Evolutionary conservation across 208 protist species (phyloP).

Genomic region (Leishmania tropica): DNA sequence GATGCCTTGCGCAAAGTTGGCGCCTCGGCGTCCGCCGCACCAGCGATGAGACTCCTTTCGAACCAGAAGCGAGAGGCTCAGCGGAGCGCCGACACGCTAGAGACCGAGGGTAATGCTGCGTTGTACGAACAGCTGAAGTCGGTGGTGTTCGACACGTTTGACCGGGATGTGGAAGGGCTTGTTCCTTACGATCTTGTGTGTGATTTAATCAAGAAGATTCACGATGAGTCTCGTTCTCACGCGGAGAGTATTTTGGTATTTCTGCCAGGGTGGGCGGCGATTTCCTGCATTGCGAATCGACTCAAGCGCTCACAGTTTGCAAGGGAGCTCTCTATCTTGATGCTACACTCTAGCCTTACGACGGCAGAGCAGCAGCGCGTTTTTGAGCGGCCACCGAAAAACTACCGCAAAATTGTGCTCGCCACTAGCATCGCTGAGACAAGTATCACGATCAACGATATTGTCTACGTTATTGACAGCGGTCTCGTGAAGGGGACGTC

Average conservation of each 20-base stretch:
- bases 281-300: slow-evolving; percentile 60
- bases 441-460: slow-evolving; percentile 96
- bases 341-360: slow-evolving; percentile 92
- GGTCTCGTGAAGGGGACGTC: slow-evolving; percentile 93
- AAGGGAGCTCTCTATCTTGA: slow-evolving; percentile 73
- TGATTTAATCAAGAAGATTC: slow-evolving; percentile 69
- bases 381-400: slow-evolving; percentile 81
- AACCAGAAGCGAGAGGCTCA: slow-evolving; percentile 10
- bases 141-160: slow-evolving; percentile 52
- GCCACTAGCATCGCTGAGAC: slow-evolving; percentile 98
- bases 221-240: slow-evolving; percentile 39
- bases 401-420: slow-evolving; percentile 93
- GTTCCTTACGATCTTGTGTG: slow-evolving; percentile 76
- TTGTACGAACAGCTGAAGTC: slow-evolving; percentile 68
- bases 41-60: slow-evolving; percentile 37
- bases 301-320: slow-evolving; percentile 47
- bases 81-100: background rate
- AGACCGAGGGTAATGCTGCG: slow-evolving; percentile 7
- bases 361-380: slow-evolving; percentile 89
- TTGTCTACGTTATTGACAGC: slow-evolving; percentile 96
- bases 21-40: slow-evolving; percentile 30
- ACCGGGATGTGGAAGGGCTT: slow-evolving; percentile 59
- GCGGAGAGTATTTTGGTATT: slow-evolving; percentile 89
- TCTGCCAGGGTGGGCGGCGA: slow-evolving; percentile 90
- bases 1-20: slow-evolving; percentile 66